phyloP scores from a whole-genome alignment of 139 green algal species.

The Chlorella sp. region DNA sequence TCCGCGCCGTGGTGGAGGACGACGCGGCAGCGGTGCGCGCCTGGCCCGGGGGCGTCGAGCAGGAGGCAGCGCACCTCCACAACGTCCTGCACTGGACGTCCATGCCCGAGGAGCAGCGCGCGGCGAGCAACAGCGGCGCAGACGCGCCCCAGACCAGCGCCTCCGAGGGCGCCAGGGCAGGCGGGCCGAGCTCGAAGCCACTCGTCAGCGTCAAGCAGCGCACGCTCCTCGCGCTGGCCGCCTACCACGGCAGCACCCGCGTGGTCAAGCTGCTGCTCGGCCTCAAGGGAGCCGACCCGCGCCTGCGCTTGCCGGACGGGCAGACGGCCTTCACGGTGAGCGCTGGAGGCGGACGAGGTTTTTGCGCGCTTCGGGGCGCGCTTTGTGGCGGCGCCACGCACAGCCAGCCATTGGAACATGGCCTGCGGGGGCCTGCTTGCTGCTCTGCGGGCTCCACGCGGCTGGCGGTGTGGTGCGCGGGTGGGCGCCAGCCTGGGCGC shows the following conservation, averaged over 20 bases:
- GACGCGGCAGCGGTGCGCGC: constrained; percentile 6
- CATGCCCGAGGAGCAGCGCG: background rate
- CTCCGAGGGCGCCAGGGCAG: too few species aligned
- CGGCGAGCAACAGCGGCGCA: background rate
- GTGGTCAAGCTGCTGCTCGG: constrained; percentile 27
- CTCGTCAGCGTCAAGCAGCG: constrained; percentile 36
- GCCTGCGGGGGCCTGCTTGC: too few species aligned
- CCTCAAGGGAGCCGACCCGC: constrained; percentile 1
- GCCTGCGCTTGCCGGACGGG: background rate
- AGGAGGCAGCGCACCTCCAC: constrained; percentile 6
- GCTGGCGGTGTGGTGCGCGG: too few species aligned
- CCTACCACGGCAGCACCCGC: constrained; percentile 25
- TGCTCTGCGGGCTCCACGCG: too few species aligned
- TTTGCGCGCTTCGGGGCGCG: too few species aligned
- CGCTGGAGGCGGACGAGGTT: background rate
- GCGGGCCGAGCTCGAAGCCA: too few species aligned
- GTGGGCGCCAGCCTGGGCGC: too few species aligned
- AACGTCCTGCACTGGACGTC: constrained; percentile 28
- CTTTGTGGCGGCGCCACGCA: too few species aligned
- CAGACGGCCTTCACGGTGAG: background rate
- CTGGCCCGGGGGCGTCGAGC: background rate
- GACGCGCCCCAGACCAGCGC: constrained; percentile 5
- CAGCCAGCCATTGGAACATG: too few species aligned
- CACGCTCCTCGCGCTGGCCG: constrained; percentile 37
- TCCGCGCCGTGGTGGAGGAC: constrained; percentile 17